Percentiles rank a stretch among this genome's conserved stretches.
These are phyloP conservation scores for Venturia aucupariae DNA, from an alignment of 2,329 filamentous ascomycete genomes.

Conservation along the genomic window DNA sequence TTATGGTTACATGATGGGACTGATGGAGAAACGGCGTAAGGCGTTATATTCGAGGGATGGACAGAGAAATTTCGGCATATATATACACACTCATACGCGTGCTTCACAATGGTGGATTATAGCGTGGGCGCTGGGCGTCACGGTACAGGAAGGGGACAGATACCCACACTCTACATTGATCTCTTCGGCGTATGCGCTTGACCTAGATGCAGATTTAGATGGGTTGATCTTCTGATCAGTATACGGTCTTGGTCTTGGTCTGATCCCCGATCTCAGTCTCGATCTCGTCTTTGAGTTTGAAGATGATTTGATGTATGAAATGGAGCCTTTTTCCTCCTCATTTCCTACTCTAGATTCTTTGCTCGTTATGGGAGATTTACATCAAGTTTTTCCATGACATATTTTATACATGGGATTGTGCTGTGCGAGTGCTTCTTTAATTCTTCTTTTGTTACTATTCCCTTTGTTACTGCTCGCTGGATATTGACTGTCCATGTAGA, in stretches of 20 bases:
- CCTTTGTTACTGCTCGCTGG: too few relatives aligned
- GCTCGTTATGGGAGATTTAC: too few relatives aligned
- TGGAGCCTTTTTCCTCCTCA: background rate
- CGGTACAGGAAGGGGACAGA: background rate
- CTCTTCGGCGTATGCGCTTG: too few relatives aligned
- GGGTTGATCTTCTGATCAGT: too few relatives aligned
- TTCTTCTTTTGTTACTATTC: too few relatives aligned
- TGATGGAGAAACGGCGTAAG: background rate
- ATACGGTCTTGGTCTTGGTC: background rate
- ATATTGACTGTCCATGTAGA: too few relatives aligned
- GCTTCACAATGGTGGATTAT: background rate
- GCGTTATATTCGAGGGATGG: background rate
- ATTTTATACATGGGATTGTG: too few relatives aligned
- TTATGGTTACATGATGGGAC: background rate
- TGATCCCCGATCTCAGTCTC: background rate
- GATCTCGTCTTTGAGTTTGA: background rate
- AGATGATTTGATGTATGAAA: background rate
- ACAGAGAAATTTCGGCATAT: background rate
- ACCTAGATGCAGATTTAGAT: too few relatives aligned
- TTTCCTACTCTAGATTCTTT: background rate
- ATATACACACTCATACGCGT: background rate
- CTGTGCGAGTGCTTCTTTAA: too few relatives aligned
- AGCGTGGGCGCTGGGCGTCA: background rate
- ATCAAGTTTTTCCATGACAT: too few relatives aligned
- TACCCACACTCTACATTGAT: background rate